Evolutionary conservation across 2,329 filamentous ascomycete species (phyloP).

Genomic region (Rutstroemia sp.): DNA sequence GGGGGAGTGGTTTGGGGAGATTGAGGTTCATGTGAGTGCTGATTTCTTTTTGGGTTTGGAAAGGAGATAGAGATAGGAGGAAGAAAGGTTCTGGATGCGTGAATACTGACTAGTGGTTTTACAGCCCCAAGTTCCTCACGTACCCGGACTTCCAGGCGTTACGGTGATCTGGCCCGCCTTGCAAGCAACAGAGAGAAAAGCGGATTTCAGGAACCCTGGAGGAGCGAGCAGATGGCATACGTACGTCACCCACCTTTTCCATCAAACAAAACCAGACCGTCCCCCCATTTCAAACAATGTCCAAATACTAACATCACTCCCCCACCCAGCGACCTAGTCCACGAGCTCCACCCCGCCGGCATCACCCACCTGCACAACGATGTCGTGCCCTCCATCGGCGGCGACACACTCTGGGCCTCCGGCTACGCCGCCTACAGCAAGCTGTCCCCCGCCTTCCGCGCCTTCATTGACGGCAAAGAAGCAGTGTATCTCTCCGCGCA

Average conservation of each 20-base stretch:
- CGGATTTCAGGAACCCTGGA: conserved; percentile 59
- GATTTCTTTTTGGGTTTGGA: not conserved
- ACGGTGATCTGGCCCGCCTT: conserved; percentile 66
- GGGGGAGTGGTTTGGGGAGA: conserved; percentile 55
- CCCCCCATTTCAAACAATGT: not conserved
- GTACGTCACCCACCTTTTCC: conserved; percentile 2
- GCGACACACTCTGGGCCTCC: conserved; percentile 66
- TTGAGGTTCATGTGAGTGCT: conserved; percentile 58
- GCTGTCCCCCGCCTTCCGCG: conserved; percentile 60
- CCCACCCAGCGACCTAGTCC: conserved; percentile 49
- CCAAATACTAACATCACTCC: not conserved
- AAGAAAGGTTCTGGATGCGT: not conserved
- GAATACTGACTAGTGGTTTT: not conserved
- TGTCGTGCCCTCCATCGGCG: conserved; percentile 49
- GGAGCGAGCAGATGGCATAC: conserved; percentile 64
- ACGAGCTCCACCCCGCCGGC: conserved; percentile 63
- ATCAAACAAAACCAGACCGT: not conserved
- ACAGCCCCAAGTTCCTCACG: conserved; percentile 63
- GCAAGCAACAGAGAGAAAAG: conserved; percentile 50
- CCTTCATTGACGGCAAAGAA: conserved; percentile 58
- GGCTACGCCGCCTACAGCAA: conserved; percentile 69
- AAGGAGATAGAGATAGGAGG: not conserved
- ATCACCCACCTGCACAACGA: conserved; percentile 66
- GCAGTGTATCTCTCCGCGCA: conserved; percentile 62
- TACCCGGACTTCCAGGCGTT: conserved; percentile 58